These are phyloP conservation scores for Populus tremula DNA, from an alignment of 345 rosid genomes.

Conservation along the genomic window DNA sequence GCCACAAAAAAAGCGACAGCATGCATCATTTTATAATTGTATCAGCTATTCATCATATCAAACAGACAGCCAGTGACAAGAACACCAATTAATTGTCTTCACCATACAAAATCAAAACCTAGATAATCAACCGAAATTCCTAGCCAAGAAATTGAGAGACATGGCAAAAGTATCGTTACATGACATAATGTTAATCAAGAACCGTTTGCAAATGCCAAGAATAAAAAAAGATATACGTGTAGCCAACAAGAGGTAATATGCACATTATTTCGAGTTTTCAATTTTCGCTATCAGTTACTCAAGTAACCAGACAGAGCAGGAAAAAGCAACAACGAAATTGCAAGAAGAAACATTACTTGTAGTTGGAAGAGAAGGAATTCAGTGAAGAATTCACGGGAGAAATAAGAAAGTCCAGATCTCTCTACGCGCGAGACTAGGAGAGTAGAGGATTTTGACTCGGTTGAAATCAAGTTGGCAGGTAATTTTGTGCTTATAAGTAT, in stretches of 20 bases:
- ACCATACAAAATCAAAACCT: background rate
- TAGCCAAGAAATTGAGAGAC: background rate
- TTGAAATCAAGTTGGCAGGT: background rate
- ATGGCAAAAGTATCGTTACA: background rate
- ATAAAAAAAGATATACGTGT: background rate
- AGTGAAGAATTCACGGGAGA: background rate
- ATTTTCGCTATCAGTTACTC: background rate
- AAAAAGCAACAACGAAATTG: background rate
- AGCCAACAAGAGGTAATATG: background rate
- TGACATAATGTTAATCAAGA: background rate
- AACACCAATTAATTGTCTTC: background rate
- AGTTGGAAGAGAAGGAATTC: background rate
- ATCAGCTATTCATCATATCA: background rate
- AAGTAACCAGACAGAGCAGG: background rate
- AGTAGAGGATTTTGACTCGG: background rate
- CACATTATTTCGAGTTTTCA: background rate
- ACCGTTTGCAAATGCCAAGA: background rate
- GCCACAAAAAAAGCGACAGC: background rate
- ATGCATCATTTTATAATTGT: background rate
- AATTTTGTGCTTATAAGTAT: background rate
- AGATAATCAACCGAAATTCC: no score
- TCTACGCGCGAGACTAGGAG: background rate
- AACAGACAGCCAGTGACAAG: background rate
- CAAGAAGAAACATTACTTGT: conserved; percentile 13
- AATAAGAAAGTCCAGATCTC: conserved; percentile 1